Conservation (phyloP, 805 yeast genomes). For the Yamadazyma philogaea region DNA sequence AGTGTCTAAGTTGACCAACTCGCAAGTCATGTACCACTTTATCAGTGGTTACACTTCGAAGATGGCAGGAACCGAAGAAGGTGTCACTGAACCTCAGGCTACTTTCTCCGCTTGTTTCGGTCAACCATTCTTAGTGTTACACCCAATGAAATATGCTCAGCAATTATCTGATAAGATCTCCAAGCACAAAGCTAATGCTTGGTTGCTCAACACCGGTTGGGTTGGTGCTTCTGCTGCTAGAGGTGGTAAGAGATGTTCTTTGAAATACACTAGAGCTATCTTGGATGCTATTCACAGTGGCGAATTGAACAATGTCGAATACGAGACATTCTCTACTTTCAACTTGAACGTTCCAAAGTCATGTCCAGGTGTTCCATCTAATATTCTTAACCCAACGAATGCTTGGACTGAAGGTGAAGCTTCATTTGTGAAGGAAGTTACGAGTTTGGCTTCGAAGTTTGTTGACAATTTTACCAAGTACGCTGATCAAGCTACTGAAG, state of each 20-base stretch:
- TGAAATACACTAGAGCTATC: slow-evolving; percentile 96
- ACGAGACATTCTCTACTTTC: slow-evolving; percentile 81
- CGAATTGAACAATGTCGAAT: slow-evolving; percentile 72
- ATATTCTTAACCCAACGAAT: slow-evolving; percentile 80
- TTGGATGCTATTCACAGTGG: slow-evolving; percentile 94
- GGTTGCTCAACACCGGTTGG: slow-evolving; percentile 99
- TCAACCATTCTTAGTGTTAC: slow-evolving; percentile 96
- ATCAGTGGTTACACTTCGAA: slow-evolving; percentile 98
- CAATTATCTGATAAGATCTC: slow-evolving; percentile 92
- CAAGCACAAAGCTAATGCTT: slow-evolving; percentile 84
- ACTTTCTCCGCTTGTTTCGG: slow-evolving; percentile 98
- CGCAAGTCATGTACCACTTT: slow-evolving; percentile 98
- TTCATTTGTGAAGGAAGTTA: slow-evolving; percentile 39
- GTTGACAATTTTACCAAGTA: slow-evolving; percentile 85
- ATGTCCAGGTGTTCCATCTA: slow-evolving; percentile 78
- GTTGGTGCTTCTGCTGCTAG: slow-evolving; percentile 87
- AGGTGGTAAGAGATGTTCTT: slow-evolving; percentile 97
- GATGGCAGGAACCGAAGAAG: slow-evolving; percentile 99
- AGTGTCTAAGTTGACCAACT: slow-evolving; percentile 86
- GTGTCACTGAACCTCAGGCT: slow-evolving; percentile 97
- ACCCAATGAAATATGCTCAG: slow-evolving; percentile 97
- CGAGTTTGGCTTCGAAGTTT: slow-evolving; percentile 71
- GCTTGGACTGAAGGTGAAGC: slow-evolving; percentile 60
- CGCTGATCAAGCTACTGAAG: slow-evolving; percentile 74
- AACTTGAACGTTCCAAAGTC: slow-evolving; percentile 82